These are phyloP conservation scores for Pterocarpus santalinus DNA, from an alignment of 306 rosid species.

Conservation along the genomic window DNA sequence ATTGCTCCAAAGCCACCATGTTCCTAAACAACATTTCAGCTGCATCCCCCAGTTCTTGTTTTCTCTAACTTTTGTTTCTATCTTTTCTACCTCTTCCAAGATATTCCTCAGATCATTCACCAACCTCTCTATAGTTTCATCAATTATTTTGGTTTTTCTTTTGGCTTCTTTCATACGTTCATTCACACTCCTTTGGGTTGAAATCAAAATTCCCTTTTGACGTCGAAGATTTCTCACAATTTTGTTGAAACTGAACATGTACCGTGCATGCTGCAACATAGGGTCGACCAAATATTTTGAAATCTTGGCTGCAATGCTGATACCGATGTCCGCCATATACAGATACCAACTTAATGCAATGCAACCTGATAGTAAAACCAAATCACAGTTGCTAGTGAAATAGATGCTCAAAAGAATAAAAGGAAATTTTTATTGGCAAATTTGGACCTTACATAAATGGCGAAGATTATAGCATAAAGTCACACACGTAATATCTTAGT, in stretches of 20 bases:
- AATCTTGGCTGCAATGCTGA: slow-evolving; percentile 19
- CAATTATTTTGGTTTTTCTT: slow-evolving; percentile 24
- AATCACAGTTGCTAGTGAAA: too few relatives aligned
- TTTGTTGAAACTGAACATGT: slow-evolving; percentile 26
- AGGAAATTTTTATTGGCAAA: background rate
- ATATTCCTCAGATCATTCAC: background rate
- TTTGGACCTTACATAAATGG: too few relatives aligned
- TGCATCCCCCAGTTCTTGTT: background rate
- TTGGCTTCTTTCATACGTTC: slow-evolving; percentile 8
- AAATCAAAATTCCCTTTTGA: background rate
- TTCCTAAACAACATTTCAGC: background rate
- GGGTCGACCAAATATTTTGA: slow-evolving; percentile 28
- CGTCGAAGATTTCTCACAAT: background rate
- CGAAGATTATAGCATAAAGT: too few relatives aligned
- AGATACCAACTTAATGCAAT: slow-evolving; percentile 8
- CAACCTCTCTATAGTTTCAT: slow-evolving; percentile 8
- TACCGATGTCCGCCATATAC: slow-evolving; percentile 22
- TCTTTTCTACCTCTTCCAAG: slow-evolving; percentile 12
- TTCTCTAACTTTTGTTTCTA: background rate
- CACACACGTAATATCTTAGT: too few relatives aligned
- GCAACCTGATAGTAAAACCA: background rate
- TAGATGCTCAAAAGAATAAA: too few relatives aligned
- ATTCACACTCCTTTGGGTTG: background rate
- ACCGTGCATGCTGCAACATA: slow-evolving; percentile 23
- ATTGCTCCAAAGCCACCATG: slow-evolving; percentile 9